These are phyloP conservation scores for Rosa multiflora DNA, from an alignment of 306 rosid genomes.

Conservation along the genomic window DNA sequence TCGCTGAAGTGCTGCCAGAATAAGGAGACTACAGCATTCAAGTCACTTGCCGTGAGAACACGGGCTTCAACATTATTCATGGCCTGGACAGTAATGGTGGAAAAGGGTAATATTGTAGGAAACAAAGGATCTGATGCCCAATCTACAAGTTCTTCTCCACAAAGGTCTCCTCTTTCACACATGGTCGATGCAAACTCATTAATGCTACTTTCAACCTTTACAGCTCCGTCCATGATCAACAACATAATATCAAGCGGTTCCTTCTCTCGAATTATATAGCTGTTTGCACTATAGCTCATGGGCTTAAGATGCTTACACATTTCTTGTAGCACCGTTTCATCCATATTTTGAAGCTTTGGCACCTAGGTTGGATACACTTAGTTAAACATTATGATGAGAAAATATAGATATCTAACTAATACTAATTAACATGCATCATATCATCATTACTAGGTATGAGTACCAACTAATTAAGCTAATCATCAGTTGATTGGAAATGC, in stretches of 20 bases:
- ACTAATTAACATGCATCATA: not conserved
- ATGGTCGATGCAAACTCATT: not conserved
- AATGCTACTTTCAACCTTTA: not conserved
- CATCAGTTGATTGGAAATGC: not conserved
- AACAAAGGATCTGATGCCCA: not conserved
- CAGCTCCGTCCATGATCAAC: slow-evolving; percentile 5
- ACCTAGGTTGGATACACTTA: not conserved
- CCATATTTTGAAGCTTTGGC: not conserved
- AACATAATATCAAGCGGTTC: not conserved
- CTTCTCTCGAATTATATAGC: slow-evolving; percentile 2
- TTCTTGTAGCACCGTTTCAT: not conserved
- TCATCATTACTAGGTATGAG: not conserved
- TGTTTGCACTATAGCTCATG: not conserved
- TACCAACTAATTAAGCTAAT: not conserved
- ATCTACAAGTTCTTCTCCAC: not conserved
- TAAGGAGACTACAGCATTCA: not conserved
- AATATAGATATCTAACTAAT: not conserved
- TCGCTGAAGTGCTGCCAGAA: not conserved
- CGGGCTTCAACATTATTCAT: not conserved
- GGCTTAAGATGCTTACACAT: not conserved
- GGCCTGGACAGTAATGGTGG: not conserved
- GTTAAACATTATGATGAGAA: not conserved
- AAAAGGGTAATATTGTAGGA: not conserved
- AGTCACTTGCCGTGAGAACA: not conserved
- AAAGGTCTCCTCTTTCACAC: not conserved